phyloP scores from a whole-genome alignment of 345 rosid species.

The Gossypium bickii region DNA sequence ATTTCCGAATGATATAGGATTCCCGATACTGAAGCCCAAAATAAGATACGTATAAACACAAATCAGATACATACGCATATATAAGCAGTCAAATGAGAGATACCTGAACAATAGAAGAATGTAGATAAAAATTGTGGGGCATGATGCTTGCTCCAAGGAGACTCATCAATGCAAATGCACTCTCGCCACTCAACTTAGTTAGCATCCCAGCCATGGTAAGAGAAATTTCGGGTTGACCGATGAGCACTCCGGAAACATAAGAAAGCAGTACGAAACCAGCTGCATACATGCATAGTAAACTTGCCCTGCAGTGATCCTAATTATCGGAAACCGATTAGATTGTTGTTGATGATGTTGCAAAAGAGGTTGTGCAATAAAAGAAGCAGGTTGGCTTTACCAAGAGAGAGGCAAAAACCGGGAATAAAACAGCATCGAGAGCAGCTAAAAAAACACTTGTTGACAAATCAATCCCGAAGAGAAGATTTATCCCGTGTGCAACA shows the following conservation, averaged over 20 bases:
- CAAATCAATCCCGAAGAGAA: conserved; percentile 78
- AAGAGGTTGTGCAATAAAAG: neutral
- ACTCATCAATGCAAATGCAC: conserved; percentile 76
- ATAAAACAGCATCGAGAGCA: conserved; percentile 76
- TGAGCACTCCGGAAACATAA: conserved; percentile 63
- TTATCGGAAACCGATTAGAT: conserved; percentile 20
- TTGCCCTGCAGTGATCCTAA: conserved; percentile 67
- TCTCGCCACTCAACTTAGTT: conserved; percentile 65
- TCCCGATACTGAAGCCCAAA: neutral
- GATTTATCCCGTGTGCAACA: conserved; percentile 85
- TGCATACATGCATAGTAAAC: conserved; percentile 43
- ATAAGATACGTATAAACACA: neutral
- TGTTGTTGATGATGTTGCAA: conserved; percentile 8
- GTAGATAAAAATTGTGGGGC: conserved; percentile 97
- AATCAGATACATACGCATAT: neutral
- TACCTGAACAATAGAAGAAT: conserved; percentile 88
- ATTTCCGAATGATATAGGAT: neutral
- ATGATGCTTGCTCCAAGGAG: conserved; percentile 94
- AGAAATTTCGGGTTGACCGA: conserved; percentile 77
- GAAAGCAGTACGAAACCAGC: conserved; percentile 56
- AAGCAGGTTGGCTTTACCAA: conserved; percentile 43
- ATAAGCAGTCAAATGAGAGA: conserved; percentile 1
- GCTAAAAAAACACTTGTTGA: conserved; percentile 80
- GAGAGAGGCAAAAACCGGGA: conserved; percentile 67
- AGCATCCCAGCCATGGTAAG: conserved; percentile 51